phyloP scores from a whole-genome alignment of 2,329 filamentous ascomycete genomes.

The Helotiales sp. region DNA sequence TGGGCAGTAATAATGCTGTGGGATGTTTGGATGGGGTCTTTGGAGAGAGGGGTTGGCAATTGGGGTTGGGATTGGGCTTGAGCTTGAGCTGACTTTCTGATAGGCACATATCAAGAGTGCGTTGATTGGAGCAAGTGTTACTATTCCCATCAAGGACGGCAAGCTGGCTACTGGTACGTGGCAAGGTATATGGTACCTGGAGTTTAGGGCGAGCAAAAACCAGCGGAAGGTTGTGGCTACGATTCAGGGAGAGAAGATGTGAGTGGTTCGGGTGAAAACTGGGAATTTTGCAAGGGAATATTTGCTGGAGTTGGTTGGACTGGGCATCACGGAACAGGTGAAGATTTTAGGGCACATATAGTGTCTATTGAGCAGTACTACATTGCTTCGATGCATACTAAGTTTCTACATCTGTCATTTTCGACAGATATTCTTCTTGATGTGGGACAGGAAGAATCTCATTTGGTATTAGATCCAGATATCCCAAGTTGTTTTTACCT shows the following conservation, averaged over 20 bases:
- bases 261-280: slow-evolving; percentile 8
- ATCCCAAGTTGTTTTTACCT: slow-evolving; percentile 28
- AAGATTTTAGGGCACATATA: background rate
- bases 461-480: slow-evolving; percentile 22
- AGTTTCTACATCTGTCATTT: background rate
- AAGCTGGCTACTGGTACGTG: slow-evolving; percentile 73
- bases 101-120: slow-evolving; percentile 92
- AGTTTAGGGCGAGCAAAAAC: slow-evolving; percentile 81
- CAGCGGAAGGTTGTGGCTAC: slow-evolving; percentile 85
- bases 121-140: slow-evolving; percentile 85
- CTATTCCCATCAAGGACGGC: slow-evolving; percentile 88
- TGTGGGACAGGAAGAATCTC: background rate
- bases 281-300: background rate
- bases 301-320: background rate
- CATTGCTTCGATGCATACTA: background rate
- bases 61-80: no score
- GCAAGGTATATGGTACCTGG: slow-evolving; percentile 94
- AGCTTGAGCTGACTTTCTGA: slow-evolving; percentile 6
- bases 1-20: background rate
- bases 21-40: background rate
- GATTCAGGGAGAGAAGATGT: slow-evolving; percentile 82
- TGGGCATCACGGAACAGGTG: background rate
- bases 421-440: background rate
- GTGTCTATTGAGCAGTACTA: background rate
- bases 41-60: no score